Base-by-base conservation (phyloP, 192 early-diverging fungal genomes). In the Chytriomyces confervae region DNA sequence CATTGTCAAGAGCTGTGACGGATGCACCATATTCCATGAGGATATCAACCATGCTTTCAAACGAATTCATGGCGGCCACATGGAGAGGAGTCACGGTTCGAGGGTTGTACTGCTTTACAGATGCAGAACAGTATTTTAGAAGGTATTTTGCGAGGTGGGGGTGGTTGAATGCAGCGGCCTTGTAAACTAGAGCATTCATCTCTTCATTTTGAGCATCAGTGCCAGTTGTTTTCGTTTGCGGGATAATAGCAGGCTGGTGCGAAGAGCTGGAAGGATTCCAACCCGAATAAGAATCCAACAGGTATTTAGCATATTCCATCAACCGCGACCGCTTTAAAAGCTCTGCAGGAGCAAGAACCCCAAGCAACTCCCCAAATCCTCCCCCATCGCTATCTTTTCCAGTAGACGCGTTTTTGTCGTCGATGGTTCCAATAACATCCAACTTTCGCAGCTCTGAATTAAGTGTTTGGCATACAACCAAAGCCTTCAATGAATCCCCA, bases 401-500 rank as follows among this genome's bases (percentile, higher is more conserved):
- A 8, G 51, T 46, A 13, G 36, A 64, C 63, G 2, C 45, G 3
- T 50, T 48, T n/a, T 36, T 29, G 3, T 69, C 63, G 3, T 49
- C 66, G 0, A 7, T 27, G 11, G 24, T 44, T 16, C 9, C 72
- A 4, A 1, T 11, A 7, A 27, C 61, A 27, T 44, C 63, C 18
- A 47, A 20, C 7, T 29, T 29, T 13, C 68, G 29, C n/a, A 20
- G 10, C 13, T 29, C 75, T 16, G 62, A 24, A 29, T 80, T 27
- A 2, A 84, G 18, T 11, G 8, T 10, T 60, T 73, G 62, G 57
- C 77, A 81, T 16, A 81, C 78, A 6, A 51, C 44, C 47, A 84
- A 50, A 6, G 83, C 83, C 29, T 78, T 73, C 16, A 84, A 57
- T 5, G 83, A 84, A 70, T 84, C 83, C 8, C 83, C 80, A 49